A percentile compares a stretch with the other conserved stretches of the same genome.
phyloP scores from a whole-genome alignment of 1,284 basidiomycete species.

The Exobasidium rhododendri region DNA sequence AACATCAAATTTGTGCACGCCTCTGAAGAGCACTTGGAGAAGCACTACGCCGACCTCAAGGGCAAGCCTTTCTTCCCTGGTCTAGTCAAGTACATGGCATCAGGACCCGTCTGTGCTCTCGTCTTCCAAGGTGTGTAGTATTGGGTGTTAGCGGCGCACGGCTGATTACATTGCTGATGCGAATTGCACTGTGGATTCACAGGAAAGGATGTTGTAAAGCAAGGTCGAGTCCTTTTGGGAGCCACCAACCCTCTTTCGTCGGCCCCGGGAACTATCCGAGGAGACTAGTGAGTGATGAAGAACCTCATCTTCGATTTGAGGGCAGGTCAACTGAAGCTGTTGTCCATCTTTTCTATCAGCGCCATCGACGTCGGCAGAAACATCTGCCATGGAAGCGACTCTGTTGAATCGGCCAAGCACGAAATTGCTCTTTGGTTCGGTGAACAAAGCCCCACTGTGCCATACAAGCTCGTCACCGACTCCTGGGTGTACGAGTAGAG shows the following conservation, averaged over 20 bases:
- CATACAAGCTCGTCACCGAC: constrained; percentile 48
- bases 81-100: constrained; percentile 63
- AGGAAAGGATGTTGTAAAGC: constrained; percentile 65
- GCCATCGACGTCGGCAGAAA: constrained; percentile 72
- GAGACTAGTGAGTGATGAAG: constrained; percentile 22
- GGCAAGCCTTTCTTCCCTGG: constrained; percentile 55
- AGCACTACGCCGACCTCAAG: constrained; percentile 55
- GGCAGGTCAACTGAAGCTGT: too few species aligned
- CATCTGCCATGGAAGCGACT: constrained; percentile 73
- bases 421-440: constrained; percentile 55
- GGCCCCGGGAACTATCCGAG: constrained; percentile 60
- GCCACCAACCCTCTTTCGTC: constrained; percentile 94
- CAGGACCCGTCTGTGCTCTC: constrained; percentile 93
- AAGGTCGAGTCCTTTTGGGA: constrained; percentile 87
- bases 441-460: constrained; percentile 48
- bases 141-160: not conserved
- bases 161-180: not conserved
- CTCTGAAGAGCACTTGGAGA: constrained; percentile 51
- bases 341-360: constrained; percentile 75
- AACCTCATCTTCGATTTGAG: constrained; percentile 26
- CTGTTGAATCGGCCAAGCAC: constrained; percentile 51
- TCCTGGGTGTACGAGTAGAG: constrained; percentile 52
- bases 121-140: constrained; percentile 68
- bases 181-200: not conserved
- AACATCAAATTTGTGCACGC: constrained; percentile 52